Conservation (phyloP, 768 basidiomycete species). For the Russula sp. region DNA sequence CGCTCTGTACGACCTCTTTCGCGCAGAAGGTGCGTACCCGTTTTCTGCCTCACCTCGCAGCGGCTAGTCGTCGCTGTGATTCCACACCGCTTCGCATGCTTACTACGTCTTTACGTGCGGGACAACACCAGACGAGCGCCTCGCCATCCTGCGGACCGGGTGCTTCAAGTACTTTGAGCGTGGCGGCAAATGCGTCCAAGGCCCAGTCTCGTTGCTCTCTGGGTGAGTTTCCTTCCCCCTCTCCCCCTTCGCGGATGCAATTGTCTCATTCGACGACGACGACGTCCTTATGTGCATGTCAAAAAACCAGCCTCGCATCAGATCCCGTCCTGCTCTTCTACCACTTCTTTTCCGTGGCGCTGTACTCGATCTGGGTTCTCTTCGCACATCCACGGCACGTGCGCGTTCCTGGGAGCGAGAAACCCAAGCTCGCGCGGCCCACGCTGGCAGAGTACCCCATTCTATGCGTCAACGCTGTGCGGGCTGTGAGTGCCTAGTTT, state of each 20-base stretch:
- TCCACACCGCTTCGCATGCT: not conserved
- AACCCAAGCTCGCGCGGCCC: slow-evolving; percentile 37
- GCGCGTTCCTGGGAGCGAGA: slow-evolving; percentile 30
- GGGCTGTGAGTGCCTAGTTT: slow-evolving; percentile 45
- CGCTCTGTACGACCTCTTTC: slow-evolving; percentile 90
- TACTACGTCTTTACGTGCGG: not conserved
- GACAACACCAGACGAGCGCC: slow-evolving; percentile 43
- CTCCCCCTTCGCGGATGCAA: not conserved
- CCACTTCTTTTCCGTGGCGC: slow-evolving; percentile 94
- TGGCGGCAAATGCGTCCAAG: slow-evolving; percentile 82
- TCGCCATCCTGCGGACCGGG: slow-evolving; percentile 62
- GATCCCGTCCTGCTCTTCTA: slow-evolving; percentile 74
- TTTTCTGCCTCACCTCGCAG: not conserved
- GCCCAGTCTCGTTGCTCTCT: slow-evolving; percentile 84
- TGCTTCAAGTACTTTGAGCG: slow-evolving; percentile 98
- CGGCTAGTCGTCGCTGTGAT: not conserved
- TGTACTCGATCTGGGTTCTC: slow-evolving; percentile 89
- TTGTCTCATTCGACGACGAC: not conserved
- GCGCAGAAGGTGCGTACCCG: slow-evolving; percentile 73
- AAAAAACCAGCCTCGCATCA: slow-evolving; percentile 53
- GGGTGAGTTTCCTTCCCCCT: slow-evolving; percentile 45
- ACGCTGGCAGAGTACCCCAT: slow-evolving; percentile 59
- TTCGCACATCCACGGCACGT: slow-evolving; percentile 54
- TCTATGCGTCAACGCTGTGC: slow-evolving; percentile 51
- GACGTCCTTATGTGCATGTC: not conserved